Evolutionary conservation across 352 stramenopile species (phyloP).

Genomic region (Globisporangium emineosum): DNA sequence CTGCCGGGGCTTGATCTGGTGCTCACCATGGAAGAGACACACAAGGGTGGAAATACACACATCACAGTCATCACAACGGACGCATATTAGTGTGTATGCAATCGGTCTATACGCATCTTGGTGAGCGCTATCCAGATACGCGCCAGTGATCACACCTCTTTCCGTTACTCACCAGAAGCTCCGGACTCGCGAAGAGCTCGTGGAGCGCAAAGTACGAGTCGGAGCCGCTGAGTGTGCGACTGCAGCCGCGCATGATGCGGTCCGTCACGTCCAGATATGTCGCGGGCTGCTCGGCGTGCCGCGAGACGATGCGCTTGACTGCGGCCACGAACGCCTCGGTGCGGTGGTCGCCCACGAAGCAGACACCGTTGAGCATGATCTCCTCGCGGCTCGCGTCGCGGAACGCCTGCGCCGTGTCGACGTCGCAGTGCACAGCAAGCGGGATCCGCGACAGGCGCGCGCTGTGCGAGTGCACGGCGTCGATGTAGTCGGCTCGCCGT

Average conservation of each 20-base stretch:
- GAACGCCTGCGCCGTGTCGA: constrained; percentile 69
- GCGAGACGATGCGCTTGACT: constrained; percentile 67
- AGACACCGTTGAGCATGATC: constrained; percentile 70
- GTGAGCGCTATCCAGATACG: no score
- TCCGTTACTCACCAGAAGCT: constrained; percentile 39
- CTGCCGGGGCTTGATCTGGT: constrained; percentile 61
- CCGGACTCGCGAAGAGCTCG: constrained; percentile 54
- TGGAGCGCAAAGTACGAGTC: constrained; percentile 77
- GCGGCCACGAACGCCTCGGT: constrained; percentile 71
- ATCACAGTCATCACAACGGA: constrained; percentile 8
- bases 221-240: constrained; percentile 66
- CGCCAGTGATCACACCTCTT: not conserved
- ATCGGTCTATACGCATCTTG: not conserved
- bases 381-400: constrained; percentile 66
- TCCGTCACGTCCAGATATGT: constrained; percentile 48
- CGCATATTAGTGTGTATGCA: not conserved
- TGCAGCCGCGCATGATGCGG: constrained; percentile 68
- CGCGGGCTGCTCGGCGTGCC: constrained; percentile 41
- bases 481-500: constrained; percentile 52
- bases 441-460: constrained; percentile 41
- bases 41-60: not conserved
- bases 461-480: constrained; percentile 31
- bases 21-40: not conserved
- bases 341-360: constrained; percentile 69
- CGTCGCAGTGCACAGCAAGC: constrained; percentile 53